Evolutionary conservation across 805 yeast genomes (phyloP).

Genomic region (Monosporozyma unispora): DNA sequence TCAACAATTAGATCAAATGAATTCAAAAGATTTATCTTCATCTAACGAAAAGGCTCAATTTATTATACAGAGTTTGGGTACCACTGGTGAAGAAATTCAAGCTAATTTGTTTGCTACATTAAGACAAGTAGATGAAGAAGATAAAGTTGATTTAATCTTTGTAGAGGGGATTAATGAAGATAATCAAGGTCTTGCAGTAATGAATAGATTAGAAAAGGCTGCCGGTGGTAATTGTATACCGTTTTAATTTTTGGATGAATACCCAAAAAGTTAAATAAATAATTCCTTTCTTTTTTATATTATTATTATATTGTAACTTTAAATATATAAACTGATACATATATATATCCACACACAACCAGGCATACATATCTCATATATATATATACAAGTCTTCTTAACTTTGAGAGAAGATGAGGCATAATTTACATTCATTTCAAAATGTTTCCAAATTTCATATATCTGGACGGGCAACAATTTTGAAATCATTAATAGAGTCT

Average conservation of each 20-base stretch:
- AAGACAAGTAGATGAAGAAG: constrained; percentile 64
- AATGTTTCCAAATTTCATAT: background rate
- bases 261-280: background rate
- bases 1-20: constrained; percentile 22
- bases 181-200: constrained; percentile 84
- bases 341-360: background rate
- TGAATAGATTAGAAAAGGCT: constrained; percentile 58
- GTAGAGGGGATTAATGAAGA: constrained; percentile 75
- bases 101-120: constrained; percentile 62
- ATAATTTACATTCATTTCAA: background rate
- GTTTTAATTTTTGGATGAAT: too few relatives aligned
- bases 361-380: background rate
- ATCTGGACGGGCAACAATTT: background rate
- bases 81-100: constrained; percentile 49
- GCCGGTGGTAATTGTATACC: constrained; percentile 9
- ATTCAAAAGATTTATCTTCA: background rate
- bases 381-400: background rate
- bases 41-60: background rate
- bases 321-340: background rate
- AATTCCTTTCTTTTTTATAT: background rate
- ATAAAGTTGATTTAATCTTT: constrained; percentile 56
- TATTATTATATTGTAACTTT: background rate
- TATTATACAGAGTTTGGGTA: constrained; percentile 34
- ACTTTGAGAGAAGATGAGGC: background rate
- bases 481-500: background rate